Conservation (phyloP, 1,139 yeast genomes). For the Candida frijolesensis region DNA sequence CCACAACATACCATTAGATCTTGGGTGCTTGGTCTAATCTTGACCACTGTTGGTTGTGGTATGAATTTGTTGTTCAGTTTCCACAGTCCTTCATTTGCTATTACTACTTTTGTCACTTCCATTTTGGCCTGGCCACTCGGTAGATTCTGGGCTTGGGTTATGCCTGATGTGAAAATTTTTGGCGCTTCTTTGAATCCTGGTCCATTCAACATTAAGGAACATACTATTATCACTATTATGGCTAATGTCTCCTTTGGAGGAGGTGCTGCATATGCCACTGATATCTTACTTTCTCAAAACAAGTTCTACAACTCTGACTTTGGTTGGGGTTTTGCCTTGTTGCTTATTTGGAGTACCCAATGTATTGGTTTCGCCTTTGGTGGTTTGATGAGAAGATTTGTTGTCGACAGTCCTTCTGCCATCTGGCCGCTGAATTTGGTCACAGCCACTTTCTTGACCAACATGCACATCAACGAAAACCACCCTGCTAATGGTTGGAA, state of each 20-base stretch:
- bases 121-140: slow-evolving; percentile 68
- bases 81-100: slow-evolving; percentile 56
- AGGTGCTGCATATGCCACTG: slow-evolving; percentile 66
- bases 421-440: slow-evolving; percentile 68
- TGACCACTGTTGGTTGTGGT: slow-evolving; percentile 62
- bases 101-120: slow-evolving; percentile 59
- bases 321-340: slow-evolving; percentile 42
- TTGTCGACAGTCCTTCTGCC: slow-evolving; percentile 64
- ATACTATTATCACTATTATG: slow-evolving; percentile 65
- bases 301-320: slow-evolving; percentile 48
- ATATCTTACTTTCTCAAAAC: slow-evolving; percentile 58
- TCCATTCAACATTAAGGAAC: slow-evolving; percentile 67
- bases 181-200: slow-evolving; percentile 57
- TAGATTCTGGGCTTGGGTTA: slow-evolving; percentile 45
- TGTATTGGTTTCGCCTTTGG: slow-evolving; percentile 68
- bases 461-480: slow-evolving; percentile 62
- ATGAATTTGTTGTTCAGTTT: slow-evolving; percentile 62
- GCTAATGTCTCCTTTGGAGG: slow-evolving; percentile 47
- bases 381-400: slow-evolving; percentile 56
- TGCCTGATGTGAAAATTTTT: slow-evolving; percentile 49
- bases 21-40: slow-evolving; percentile 57
- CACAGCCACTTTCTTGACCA: slow-evolving; percentile 50
- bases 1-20: slow-evolving; percentile 65
- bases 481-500: slow-evolving; percentile 51
- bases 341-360: slow-evolving; percentile 58